Evolutionary conservation across 108 stramenopile genomes (phyloP).

Genomic region (Cyclotella kingstonii): DNA sequence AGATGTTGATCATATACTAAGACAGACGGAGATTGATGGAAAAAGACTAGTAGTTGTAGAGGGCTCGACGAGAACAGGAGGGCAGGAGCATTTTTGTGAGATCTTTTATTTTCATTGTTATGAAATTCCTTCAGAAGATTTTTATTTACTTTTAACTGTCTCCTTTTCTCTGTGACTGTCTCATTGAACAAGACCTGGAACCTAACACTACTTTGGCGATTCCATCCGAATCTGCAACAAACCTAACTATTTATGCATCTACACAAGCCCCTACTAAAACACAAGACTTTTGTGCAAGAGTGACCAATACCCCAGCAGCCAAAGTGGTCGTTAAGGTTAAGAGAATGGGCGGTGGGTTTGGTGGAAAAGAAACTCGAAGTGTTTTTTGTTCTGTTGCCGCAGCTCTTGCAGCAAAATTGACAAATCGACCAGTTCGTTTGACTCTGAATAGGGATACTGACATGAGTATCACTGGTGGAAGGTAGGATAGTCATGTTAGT

Average conservation of each 20-base stretch:
- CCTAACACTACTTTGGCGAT: constrained; percentile 86
- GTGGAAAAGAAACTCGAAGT: constrained; percentile 91
- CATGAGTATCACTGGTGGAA: constrained; percentile 86
- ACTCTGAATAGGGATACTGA: constrained; percentile 90
- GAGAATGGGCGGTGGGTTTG: constrained; percentile 95
- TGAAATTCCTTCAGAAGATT: neutral
- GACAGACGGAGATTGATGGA: constrained; percentile 41
- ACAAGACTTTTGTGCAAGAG: constrained; percentile 80
- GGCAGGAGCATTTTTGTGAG: constrained; percentile 91
- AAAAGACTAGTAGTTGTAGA: constrained; percentile 53
- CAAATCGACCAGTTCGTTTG: constrained; percentile 78
- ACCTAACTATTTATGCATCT: constrained; percentile 83
- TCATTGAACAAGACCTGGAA: constrained; percentile 61
- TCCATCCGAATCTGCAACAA: constrained; percentile 82
- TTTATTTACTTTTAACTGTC: neutral
- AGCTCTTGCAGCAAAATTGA: constrained; percentile 85
- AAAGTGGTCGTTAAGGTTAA: constrained; percentile 90
- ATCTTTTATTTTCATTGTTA: neutral
- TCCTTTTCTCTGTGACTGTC: neutral
- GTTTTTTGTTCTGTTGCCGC: constrained; percentile 85
- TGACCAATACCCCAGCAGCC: constrained; percentile 74
- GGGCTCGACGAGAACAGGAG: constrained; percentile 77
- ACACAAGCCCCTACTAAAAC: constrained; percentile 93
- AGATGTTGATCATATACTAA: constrained; percentile 49
- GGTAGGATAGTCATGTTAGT: neutral